Evolutionary conservation across 768 basidiomycete species (phyloP).

Genomic region (Porphyrellus cyaneotinctus): DNA sequence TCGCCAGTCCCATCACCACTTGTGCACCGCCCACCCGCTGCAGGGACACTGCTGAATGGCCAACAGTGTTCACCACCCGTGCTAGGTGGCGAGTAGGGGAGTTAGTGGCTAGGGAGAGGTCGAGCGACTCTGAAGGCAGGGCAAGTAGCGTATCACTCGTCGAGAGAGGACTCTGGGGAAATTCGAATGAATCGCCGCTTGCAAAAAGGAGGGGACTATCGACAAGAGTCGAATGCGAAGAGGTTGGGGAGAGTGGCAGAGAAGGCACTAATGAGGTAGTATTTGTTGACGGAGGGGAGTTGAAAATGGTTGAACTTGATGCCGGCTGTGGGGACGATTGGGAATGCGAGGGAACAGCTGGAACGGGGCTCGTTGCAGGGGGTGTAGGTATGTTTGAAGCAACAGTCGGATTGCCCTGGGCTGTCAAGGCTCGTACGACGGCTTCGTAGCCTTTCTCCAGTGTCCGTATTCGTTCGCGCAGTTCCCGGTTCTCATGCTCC

Average conservation of each 20-base stretch:
- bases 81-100: slow-evolving; percentile 94
- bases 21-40: slow-evolving; percentile 76
- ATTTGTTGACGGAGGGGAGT: slow-evolving; percentile 24
- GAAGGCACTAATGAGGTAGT: slow-evolving; percentile 32
- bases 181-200: slow-evolving; percentile 26
- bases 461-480: slow-evolving; percentile 70
- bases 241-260: slow-evolving; percentile 39
- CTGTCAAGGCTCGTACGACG: slow-evolving; percentile 68
- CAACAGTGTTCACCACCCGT: slow-evolving; percentile 87
- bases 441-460: slow-evolving; percentile 82
- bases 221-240: slow-evolving; percentile 39
- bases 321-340: slow-evolving; percentile 19
- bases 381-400: slow-evolving; percentile 12
- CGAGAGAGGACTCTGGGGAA: slow-evolving; percentile 38
- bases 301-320: slow-evolving; percentile 21
- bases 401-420: slow-evolving; percentile 44
- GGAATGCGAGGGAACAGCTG: slow-evolving; percentile 17
- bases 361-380: slow-evolving; percentile 10
- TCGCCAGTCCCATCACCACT: slow-evolving; percentile 27
- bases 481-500: slow-evolving; percentile 68
- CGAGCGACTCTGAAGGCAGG: slow-evolving; percentile 24
- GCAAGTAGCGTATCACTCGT: slow-evolving; percentile 29
- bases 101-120: slow-evolving; percentile 33
- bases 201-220: slow-evolving; percentile 30
- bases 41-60: slow-evolving; percentile 68